Evolutionary conservation across 352 stramenopile genomes (phyloP), one percentile per base, ranked within the genome.

Genomic region (Hyaloperonospora arabidopsidis): DNA sequence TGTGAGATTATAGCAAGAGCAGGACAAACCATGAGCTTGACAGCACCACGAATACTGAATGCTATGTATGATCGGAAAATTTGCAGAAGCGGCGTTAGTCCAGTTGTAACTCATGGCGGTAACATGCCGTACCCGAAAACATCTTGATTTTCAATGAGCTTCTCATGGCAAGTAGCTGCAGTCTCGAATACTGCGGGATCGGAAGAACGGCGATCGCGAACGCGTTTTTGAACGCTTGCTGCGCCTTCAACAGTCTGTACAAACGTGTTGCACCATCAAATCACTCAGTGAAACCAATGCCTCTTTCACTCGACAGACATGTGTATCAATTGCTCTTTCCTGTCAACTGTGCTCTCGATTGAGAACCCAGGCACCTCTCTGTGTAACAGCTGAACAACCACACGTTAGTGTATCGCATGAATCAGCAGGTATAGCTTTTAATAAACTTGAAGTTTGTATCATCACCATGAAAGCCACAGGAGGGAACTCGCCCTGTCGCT

Each of bases 391-490:
- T 84, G 12, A 7, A 59, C 23, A 2, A 21, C 13, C 5, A 39
- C 2, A 59, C 0, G 43, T 65, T 23, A 58, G 15, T 8, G 1
- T 10, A 51, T 21, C 0, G 29, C 38, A 21, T 44, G 15, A 18
- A 17, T 18, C 38, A 2, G n/a, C 38, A 44, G 8, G 2, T 44
- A 2, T 44, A 41, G 13, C 5, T 41, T 18, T 52, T 4, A 12
- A 52, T n/a, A 35, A 18, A 21, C n/a, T 13, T 18, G 18, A 39
- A 35, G 19, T 18, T 21, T 32, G 8, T 32, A 0, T 48, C 12
- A 14, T 10, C 39, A 86, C 79, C 70, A 84, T 81, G 52, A 87
- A 89, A 7, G 79, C 76, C 3, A 86, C 73, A 10, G 79, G 76
- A 22, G 79, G 76, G 41, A 81, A 89, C 45, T 75, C 68, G 14